Evolutionary conservation across 2,329 filamentous ascomycete genomes (phyloP).

Genomic region (Dactylellina parvicollis): DNA sequence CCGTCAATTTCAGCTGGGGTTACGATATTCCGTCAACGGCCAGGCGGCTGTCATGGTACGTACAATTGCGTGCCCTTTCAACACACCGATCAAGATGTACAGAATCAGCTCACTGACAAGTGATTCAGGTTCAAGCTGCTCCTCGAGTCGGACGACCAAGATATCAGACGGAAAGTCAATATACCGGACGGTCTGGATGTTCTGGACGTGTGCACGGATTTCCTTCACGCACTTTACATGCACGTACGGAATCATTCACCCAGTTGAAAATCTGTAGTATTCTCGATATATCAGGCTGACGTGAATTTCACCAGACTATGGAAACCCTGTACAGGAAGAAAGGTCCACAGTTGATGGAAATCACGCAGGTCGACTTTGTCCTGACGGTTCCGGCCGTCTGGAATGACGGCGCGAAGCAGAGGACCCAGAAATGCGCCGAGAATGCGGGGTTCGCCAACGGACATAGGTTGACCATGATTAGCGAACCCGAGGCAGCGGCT

Average conservation of each 20-base stretch:
- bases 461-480: constrained; percentile 52
- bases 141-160: constrained; percentile 53
- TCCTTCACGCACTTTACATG: constrained; percentile 53
- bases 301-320: constrained; percentile 22
- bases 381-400: constrained; percentile 83
- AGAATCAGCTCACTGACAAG: background rate
- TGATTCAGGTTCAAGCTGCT: constrained; percentile 53
- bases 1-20: constrained; percentile 54
- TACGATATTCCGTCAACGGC: constrained; percentile 55
- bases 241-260: constrained; percentile 42
- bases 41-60: constrained; percentile 54
- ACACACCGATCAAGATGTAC: constrained; percentile 16
- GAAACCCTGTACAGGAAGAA: constrained; percentile 46
- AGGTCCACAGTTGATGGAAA: constrained; percentile 42
- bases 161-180: constrained; percentile 49
- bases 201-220: constrained; percentile 55
- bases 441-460: constrained; percentile 51
- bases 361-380: constrained; percentile 73
- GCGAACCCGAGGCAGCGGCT: constrained; percentile 47
- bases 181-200: constrained; percentile 54
- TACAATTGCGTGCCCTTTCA: constrained; percentile 22
- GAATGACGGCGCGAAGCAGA: constrained; percentile 77
- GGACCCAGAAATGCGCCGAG: constrained; percentile 51
- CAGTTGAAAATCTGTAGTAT: background rate
- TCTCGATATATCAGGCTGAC: background rate